Evolutionary conservation across 768 basidiomycete genomes (phyloP), one percentile per base, ranked within the genome.

Genomic region (Auricularia auricula-judae): DNA sequence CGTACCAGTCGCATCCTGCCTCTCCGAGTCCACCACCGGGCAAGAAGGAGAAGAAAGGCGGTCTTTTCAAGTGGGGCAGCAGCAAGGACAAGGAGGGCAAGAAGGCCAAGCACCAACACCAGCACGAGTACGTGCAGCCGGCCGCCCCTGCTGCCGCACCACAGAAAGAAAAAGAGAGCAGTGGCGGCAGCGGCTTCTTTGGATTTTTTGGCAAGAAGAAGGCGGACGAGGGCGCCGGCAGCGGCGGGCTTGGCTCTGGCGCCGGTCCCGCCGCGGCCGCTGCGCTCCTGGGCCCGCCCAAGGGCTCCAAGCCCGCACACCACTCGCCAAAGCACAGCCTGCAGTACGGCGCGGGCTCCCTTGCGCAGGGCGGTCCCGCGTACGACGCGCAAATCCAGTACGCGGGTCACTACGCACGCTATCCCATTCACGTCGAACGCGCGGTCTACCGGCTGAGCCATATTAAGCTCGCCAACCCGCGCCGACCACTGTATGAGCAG

Each of bases 371-470:
- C 39, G 39, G 39, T 8, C 39, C 18, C 39, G 58, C 33, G 36
- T 14, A n/a, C 29, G 29, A 34, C 56, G 29, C 23, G 16, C 23
- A 59, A 29, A 59, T 59, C 56, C 56, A 59, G 56, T 59, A 59
- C 34, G 56, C 56, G 21, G 62, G 65, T 3, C 64, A 64, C 54
- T 87, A 82, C 68, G 80, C 95, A 62, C 85, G 97, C 68, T 95
- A 98, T 73, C 97, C 97, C 8, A 98, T 99, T 66, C 97, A 99
- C 71, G 97, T 99, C 67, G 97, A 99, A 74, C 85, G 97, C 39
- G 97, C 97, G 3, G 95, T 99, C 59, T 99, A 99, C 76, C 82
- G 97, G 66, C 79, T 99, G 61, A 95, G 92, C 73, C 97, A 99
- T 72, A 99, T 99, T 81, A 99, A 99, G 75, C 81, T 99, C 56